These are phyloP conservation scores for Sporothrix schenckii DNA, from an alignment of 2,329 filamentous ascomycete genomes.

Conservation along the genomic window DNA sequence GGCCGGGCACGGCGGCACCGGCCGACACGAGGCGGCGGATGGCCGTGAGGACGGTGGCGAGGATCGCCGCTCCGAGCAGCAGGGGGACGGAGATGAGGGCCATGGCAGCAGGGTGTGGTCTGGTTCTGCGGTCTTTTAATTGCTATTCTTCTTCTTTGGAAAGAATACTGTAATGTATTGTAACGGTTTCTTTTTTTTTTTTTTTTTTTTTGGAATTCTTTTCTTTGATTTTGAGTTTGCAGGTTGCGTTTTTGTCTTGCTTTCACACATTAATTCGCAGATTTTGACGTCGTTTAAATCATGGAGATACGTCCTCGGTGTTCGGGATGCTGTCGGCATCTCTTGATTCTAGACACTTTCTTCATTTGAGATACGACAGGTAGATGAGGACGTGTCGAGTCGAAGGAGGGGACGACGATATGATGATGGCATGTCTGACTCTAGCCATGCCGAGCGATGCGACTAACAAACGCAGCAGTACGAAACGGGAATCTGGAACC, in stretches of 20 bases:
- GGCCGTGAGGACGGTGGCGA: constrained; percentile 20
- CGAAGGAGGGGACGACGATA: constrained; percentile 1
- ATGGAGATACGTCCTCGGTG: not conserved
- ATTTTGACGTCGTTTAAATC: constrained; percentile 9
- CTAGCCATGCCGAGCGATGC: not conserved
- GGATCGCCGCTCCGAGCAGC: constrained; percentile 12
- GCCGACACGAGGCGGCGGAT: constrained; percentile 41
- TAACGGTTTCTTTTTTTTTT: not conserved
- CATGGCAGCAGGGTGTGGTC: not conserved
- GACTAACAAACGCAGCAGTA: not conserved
- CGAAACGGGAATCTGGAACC: too few species aligned
- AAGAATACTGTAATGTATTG: not conserved
- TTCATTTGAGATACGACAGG: not conserved
- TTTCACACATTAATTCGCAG: too few species aligned
- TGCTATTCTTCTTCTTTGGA: not conserved
- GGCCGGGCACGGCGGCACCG: constrained; percentile 52
- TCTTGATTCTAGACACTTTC: not conserved
- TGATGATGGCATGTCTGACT: not conserved
- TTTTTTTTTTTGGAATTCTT: not conserved
- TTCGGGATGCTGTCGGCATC: constrained; percentile 5
- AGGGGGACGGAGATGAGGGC: constrained; percentile 17
- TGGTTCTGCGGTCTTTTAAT: too few species aligned
- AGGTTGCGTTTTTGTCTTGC: too few species aligned
- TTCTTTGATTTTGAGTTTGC: not conserved
- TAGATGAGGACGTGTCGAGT: too few species aligned